phyloP scores from a whole-genome alignment of 768 basidiomycete genomes.

The Nevesoporus exiguus region DNA sequence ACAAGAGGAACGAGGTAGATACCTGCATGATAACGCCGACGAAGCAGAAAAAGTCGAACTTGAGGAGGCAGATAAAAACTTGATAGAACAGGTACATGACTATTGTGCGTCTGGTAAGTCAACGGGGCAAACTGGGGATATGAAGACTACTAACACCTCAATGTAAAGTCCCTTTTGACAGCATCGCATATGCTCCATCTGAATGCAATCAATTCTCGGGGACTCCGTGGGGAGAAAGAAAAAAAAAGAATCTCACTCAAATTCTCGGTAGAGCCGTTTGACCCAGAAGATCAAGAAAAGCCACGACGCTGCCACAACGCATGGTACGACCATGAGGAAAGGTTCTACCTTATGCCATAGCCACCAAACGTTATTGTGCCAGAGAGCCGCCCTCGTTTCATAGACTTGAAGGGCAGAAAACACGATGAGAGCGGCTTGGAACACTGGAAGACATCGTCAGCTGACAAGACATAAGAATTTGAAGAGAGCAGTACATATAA shows the following conservation, averaged over 20 bases:
- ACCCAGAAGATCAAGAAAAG: constrained; percentile 64
- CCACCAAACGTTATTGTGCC: constrained; percentile 44
- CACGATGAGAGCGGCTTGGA: constrained; percentile 73
- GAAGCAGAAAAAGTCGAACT: constrained; percentile 89
- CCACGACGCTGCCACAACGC: constrained; percentile 65
- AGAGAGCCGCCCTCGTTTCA: constrained; percentile 65
- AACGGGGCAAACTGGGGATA: neutral
- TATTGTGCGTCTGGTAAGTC: constrained; percentile 27
- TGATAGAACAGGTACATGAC: constrained; percentile 90
- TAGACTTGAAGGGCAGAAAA: constrained; percentile 74
- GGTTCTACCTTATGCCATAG: constrained; percentile 60
- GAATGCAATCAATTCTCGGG: constrained; percentile 4
- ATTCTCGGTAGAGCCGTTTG: constrained; percentile 70
- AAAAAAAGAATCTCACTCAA: constrained; percentile 53
- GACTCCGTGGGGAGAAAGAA: neutral
- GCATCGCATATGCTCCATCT: constrained; percentile 92
- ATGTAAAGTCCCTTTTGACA: constrained; percentile 79
- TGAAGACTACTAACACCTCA: constrained; percentile 59
- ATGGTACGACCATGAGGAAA: constrained; percentile 70
- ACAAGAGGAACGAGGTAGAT: neutral
- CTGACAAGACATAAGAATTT: neutral
- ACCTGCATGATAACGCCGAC: constrained; percentile 88
- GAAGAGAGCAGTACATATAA: constrained; percentile 51
- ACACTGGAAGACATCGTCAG: constrained; percentile 39
- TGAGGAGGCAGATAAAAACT: constrained; percentile 81